phyloP scores from a whole-genome alignment of 2,329 filamentous ascomycete species.

The Ophiostoma himal-ulmi region DNA sequence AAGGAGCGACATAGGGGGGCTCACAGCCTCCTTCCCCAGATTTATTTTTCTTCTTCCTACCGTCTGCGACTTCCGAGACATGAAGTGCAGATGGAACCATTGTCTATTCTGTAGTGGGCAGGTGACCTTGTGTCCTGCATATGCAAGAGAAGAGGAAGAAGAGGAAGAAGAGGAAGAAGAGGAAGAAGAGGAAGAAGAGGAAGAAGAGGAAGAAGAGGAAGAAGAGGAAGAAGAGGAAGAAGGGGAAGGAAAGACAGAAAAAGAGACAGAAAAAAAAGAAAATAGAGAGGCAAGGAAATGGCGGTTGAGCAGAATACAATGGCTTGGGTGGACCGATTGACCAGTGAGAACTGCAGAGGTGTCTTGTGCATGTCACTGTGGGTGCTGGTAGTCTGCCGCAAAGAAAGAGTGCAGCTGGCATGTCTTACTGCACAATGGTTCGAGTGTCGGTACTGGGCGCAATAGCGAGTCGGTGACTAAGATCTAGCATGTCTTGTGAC shows the following conservation, averaged over 20 bases:
- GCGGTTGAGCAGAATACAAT: not conserved
- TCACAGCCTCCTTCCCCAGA: not conserved
- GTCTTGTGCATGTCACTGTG: not conserved
- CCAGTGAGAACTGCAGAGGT: not conserved
- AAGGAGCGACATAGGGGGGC: not conserved
- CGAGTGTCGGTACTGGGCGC: not conserved
- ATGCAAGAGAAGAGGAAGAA: not conserved
- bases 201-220: not conserved
- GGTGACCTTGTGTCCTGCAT: conserved; percentile 13
- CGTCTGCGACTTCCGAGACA: not conserved
- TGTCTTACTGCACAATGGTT: conserved; percentile 7
- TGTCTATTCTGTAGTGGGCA: conserved; percentile 2
- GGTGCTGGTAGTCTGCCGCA: not conserved
- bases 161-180: not conserved
- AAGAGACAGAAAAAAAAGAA: not conserved
- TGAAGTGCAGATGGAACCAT: not conserved
- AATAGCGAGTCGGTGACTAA: not conserved
- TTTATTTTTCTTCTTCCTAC: not conserved
- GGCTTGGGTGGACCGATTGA: not conserved
- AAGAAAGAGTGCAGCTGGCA: not conserved
- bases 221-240: not conserved
- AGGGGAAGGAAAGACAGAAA: not conserved
- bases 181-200: not conserved
- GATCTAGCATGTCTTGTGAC: conserved; percentile 3
- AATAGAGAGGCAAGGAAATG: not conserved